Evolutionary conservation across 23 red algal species (phyloP).

Genomic region (Pyropia yezoensis): DNA sequence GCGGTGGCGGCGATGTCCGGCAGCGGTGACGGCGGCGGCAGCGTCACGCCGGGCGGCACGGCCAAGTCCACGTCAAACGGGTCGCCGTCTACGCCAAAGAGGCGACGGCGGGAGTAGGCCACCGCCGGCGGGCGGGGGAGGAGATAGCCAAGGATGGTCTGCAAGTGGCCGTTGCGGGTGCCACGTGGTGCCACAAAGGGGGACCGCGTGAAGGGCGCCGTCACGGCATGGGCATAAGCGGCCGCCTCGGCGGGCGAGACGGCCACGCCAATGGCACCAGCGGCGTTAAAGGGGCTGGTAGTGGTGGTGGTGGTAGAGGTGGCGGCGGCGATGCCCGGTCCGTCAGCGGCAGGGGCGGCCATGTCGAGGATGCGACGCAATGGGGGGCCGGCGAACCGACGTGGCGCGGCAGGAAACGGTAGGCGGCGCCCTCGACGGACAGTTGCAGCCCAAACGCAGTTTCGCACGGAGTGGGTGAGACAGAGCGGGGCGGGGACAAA

Average conservation of each 20-base stretch:
- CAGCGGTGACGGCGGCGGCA: conserved; percentile 8
- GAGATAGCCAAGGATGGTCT: conserved; percentile 57
- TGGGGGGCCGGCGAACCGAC: neutral
- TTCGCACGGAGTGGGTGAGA: too few species aligned
- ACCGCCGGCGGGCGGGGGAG: conserved; percentile 29
- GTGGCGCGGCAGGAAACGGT: neutral
- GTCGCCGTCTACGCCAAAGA: conserved; percentile 29
- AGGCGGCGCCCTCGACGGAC: too few species aligned
- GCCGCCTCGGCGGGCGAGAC: neutral
- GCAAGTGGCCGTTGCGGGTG: conserved; percentile 52
- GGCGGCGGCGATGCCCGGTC: neutral
- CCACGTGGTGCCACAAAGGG: conserved; percentile 1
- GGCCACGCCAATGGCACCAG: conserved; percentile 1
- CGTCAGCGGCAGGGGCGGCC: neutral
- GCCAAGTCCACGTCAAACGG: conserved; percentile 46
- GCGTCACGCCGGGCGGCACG: too few species aligned
- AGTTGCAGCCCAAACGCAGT: too few species aligned
- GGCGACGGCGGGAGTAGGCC: conserved; percentile 7
- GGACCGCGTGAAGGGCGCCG: conserved; percentile 1
- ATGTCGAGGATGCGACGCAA: neutral
- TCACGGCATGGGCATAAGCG: conserved; percentile 1
- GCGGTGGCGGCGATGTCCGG: neutral
- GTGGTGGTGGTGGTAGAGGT: neutral
- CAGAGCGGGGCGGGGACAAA: too few species aligned
- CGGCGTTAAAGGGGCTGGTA: neutral